Evolutionary conservation across 441 rosid species (phyloP).

Genomic region (Adansonia gregorii): DNA sequence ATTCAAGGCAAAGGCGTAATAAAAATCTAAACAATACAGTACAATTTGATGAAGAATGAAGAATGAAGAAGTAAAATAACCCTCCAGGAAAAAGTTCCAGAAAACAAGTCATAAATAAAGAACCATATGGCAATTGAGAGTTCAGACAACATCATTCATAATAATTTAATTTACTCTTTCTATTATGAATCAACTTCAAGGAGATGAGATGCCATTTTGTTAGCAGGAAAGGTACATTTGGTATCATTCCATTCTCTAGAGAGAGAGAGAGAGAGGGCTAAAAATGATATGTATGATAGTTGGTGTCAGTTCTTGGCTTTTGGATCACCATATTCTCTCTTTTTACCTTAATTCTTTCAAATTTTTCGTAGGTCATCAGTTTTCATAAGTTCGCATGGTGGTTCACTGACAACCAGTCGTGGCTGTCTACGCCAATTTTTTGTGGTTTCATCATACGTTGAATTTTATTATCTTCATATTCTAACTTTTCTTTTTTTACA

Average conservation of each 20-base stretch:
- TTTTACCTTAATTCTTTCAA: neutral
- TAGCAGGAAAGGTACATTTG: neutral
- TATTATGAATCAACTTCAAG: neutral
- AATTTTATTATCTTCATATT: neutral
- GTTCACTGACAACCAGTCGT: neutral
- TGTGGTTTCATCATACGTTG: neutral
- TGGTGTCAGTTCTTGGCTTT: neutral
- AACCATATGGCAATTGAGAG: neutral
- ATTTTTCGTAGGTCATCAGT: neutral
- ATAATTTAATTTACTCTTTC: neutral
- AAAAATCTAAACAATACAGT: neutral
- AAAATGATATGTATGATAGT: neutral
- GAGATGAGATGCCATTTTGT: neutral
- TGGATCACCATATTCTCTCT: neutral
- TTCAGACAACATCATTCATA: neutral
- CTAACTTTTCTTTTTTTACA: neutral
- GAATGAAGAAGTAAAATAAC: neutral
- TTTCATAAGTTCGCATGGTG: neutral
- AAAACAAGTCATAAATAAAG: neutral
- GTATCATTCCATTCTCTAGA: neutral
- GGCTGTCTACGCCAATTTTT: neutral
- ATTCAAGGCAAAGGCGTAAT: slow-evolving; percentile 12
- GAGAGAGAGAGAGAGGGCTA: too few species aligned
- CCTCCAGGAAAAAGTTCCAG: neutral
- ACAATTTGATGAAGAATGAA: neutral